Conservation (phyloP, 73 alveolate genomes). For the Tetrahymena malaccensis region DNA sequence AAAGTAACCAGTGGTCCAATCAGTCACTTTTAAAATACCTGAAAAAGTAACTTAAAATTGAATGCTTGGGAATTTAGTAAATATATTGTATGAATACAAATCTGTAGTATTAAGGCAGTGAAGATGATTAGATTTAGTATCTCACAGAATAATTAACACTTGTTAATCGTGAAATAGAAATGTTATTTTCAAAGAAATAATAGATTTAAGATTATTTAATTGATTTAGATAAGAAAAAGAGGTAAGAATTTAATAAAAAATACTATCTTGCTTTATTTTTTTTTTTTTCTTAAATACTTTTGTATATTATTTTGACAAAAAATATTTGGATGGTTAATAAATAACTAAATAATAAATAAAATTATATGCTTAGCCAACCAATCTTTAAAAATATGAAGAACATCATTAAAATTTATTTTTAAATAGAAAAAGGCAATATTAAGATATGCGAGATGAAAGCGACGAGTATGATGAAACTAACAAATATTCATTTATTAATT, state of each 20-base stretch:
- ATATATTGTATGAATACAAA: neutral
- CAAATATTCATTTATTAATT: neutral
- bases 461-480: neutral
- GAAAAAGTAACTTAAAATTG: neutral
- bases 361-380: neutral
- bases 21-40: neutral
- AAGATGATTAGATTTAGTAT: neutral
- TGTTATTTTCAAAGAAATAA: neutral
- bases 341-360: neutral
- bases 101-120: neutral
- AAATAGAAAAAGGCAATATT: neutral
- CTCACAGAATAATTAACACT: neutral
- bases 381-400: neutral
- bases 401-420: neutral
- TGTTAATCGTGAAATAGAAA: neutral
- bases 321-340: neutral
- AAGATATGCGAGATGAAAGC: neutral
- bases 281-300: too few species aligned
- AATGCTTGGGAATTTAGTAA: neutral
- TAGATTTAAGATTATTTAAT: neutral
- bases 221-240: neutral
- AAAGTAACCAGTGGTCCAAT: neutral
- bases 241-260: neutral
- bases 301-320: neutral
- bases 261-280: too few species aligned